Conservation (phyloP, 208 protist genomes). For the Leishmania mexicana region DNA sequence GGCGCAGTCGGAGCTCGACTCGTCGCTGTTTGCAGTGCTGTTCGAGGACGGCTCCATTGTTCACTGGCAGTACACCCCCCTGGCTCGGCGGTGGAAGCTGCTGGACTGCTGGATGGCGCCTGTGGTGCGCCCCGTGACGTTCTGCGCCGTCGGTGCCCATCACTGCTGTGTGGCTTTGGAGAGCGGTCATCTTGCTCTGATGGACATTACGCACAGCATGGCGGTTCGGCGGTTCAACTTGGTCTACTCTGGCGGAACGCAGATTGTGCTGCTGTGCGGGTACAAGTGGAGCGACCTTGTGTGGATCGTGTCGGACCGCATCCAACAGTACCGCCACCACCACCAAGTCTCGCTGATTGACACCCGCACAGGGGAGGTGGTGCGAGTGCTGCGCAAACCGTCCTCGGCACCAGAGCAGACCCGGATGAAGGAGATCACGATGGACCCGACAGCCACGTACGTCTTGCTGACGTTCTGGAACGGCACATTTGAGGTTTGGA, state of each 20-base stretch:
- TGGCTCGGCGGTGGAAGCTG: conserved; percentile 56
- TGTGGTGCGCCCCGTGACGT: conserved; percentile 43
- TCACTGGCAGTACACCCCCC: conserved; percentile 63
- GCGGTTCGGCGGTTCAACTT: conserved; percentile 70
- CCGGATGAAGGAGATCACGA: conserved; percentile 66
- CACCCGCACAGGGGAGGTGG: conserved; percentile 68
- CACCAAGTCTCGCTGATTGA: conserved; percentile 84
- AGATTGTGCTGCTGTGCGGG: conserved; percentile 66
- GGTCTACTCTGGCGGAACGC: conserved; percentile 73
- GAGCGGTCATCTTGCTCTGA: conserved; percentile 65
- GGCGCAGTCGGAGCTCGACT: conserved; percentile 52
- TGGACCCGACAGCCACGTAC: conserved; percentile 56
- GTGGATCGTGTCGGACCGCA: conserved; percentile 78
- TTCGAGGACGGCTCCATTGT: conserved; percentile 79
- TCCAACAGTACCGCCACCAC: conserved; percentile 50
- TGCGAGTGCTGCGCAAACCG: conserved; percentile 72
- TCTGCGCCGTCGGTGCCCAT: conserved; percentile 46
- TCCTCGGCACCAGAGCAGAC: conserved; percentile 56
- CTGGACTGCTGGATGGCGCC: conserved; percentile 49
- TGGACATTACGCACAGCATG: conserved; percentile 59
- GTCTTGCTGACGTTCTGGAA: conserved; percentile 74
- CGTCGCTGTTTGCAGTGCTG: conserved; percentile 68
- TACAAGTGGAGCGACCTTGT: conserved; percentile 67
- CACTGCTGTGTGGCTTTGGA: conserved; percentile 71
- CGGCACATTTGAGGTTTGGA: conserved; percentile 88